Evolutionary conservation across 2,329 filamentous ascomycete genomes (phyloP).

Genomic region (Acrocalymma vagum): DNA sequence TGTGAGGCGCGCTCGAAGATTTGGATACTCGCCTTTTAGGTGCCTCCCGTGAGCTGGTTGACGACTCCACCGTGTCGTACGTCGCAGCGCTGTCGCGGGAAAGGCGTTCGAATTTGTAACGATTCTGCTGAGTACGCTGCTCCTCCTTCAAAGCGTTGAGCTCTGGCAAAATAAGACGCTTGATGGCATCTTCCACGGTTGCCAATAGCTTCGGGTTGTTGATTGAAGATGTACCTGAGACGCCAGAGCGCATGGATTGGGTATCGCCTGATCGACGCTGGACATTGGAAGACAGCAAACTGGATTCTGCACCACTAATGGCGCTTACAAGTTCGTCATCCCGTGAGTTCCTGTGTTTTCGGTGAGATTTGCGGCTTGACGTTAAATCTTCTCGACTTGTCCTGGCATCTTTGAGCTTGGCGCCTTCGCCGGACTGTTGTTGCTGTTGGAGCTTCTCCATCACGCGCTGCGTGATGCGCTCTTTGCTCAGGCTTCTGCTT

Average conservation of each 20-base stretch:
- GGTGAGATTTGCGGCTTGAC: conserved; percentile 41
- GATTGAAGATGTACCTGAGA: conserved; percentile 70
- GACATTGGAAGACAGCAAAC: conserved; percentile 66
- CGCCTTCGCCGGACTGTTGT: conserved; percentile 56
- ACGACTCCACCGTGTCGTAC: conserved; percentile 67
- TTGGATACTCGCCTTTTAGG: conserved; percentile 65
- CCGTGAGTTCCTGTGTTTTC: conserved; percentile 54
- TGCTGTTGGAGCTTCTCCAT: conserved; percentile 70
- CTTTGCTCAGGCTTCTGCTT: conserved; percentile 71
- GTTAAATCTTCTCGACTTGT: conserved; percentile 37
- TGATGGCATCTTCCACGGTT: conserved; percentile 92
- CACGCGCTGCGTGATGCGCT: conserved; percentile 73
- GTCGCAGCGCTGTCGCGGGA: conserved; percentile 46
- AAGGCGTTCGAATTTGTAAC: conserved; percentile 73
- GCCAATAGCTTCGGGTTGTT: conserved; percentile 92
- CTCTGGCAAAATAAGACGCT: conserved; percentile 88
- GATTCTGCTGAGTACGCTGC: conserved; percentile 78
- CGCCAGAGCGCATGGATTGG: conserved; percentile 67
- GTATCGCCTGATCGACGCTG: conserved; percentile 65
- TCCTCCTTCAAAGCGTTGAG: conserved; percentile 91
- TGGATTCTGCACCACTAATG: conserved; percentile 66
- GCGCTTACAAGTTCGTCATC: conserved; percentile 52
- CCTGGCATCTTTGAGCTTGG: conserved; percentile 32
- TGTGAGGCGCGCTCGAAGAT: conserved; percentile 68
- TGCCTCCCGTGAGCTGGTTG: conserved; percentile 58